phyloP scores from a whole-genome alignment of 1,284 basidiomycete genomes.

The Pisolithus thermaeus region DNA sequence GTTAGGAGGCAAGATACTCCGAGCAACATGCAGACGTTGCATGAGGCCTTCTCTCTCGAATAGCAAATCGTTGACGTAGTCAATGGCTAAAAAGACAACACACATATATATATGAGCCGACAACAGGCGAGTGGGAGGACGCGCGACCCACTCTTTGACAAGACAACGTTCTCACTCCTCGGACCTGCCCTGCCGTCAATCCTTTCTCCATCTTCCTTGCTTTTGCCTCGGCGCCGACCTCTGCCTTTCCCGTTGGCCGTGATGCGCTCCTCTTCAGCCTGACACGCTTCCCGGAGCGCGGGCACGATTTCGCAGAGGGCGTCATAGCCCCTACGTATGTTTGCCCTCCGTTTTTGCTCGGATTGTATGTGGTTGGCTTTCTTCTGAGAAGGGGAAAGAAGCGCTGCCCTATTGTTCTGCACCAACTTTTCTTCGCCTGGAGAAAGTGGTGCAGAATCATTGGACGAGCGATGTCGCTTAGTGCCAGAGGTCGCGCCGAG shows the following conservation, averaged over 20 bases:
- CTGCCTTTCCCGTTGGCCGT: constrained; percentile 28
- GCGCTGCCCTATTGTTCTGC: constrained; percentile 22
- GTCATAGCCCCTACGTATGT: constrained; percentile 85
- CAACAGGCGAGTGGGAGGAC: constrained; percentile 5
- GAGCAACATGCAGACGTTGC: constrained; percentile 55
- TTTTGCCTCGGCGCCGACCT: constrained; percentile 22
- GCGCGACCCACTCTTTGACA: constrained; percentile 67
- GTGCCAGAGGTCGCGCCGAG: constrained; percentile 20
- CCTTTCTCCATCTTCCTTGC: constrained; percentile 49
- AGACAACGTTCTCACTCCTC: constrained; percentile 78
- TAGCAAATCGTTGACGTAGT: constrained; percentile 66
- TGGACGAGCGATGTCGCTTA: constrained; percentile 31
- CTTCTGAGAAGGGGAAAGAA: constrained; percentile 78
- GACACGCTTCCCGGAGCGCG: constrained; percentile 70
- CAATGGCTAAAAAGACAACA: constrained; percentile 57
- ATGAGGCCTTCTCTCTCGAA: constrained; percentile 50
- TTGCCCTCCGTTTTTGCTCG: constrained; percentile 87
- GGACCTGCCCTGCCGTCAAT: constrained; percentile 78
- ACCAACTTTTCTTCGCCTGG: constrained; percentile 13
- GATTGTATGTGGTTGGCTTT: constrained; percentile 91
- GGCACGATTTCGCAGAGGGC: constrained; percentile 77
- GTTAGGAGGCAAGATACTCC: constrained; percentile 44
- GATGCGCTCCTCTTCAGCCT: constrained; percentile 45
- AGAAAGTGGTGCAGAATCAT: constrained; percentile 4
- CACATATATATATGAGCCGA: constrained; percentile 2